phyloP scores from a whole-genome alignment of 2,329 filamentous ascomycete species.

The Rhexocercosporidium sp. region DNA sequence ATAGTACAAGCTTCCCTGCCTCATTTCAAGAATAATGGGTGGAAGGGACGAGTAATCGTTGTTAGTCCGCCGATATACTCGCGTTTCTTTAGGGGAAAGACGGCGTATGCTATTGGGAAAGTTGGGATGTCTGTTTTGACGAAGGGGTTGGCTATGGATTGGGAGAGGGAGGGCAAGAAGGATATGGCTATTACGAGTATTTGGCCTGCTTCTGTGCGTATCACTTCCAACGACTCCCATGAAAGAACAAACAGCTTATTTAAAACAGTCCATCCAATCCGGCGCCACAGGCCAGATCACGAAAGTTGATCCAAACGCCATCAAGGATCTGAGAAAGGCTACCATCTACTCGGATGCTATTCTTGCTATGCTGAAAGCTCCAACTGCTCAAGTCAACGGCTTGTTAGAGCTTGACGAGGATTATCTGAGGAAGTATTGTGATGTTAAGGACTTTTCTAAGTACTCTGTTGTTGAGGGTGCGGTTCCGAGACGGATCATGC shows the following conservation, averaged over 20 bases:
- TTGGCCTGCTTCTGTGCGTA: constrained; percentile 76
- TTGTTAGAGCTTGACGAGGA: constrained; percentile 79
- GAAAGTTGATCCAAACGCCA: constrained; percentile 50
- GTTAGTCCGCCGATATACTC: constrained; percentile 86
- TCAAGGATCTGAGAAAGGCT: constrained; percentile 67
- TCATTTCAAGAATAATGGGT: constrained; percentile 59
- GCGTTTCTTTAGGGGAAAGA: constrained; percentile 84
- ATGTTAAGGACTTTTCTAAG: constrained; percentile 72
- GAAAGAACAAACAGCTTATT: neutral
- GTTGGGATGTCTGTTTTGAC: constrained; percentile 83
- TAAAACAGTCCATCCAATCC: constrained; percentile 67
- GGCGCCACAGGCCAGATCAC: constrained; percentile 69
- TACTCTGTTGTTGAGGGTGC: constrained; percentile 72
- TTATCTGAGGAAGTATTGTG: constrained; percentile 68
- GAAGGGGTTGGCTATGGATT: constrained; percentile 84
- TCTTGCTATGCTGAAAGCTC: constrained; percentile 69
- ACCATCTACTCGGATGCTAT: constrained; percentile 83
- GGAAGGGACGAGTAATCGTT: constrained; percentile 72
- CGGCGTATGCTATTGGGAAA: constrained; percentile 80
- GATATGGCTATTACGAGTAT: constrained; percentile 81
- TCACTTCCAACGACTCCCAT: constrained; percentile 18
- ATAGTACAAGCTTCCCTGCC: constrained; percentile 72
- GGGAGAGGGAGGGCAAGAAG: constrained; percentile 60
- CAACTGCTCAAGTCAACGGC: constrained; percentile 69
- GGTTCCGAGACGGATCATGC: constrained; percentile 78